These are phyloP conservation scores for Colletotrichum ledebouriae DNA, from an alignment of 2,329 filamentous ascomycete genomes.

Conservation along the genomic window DNA sequence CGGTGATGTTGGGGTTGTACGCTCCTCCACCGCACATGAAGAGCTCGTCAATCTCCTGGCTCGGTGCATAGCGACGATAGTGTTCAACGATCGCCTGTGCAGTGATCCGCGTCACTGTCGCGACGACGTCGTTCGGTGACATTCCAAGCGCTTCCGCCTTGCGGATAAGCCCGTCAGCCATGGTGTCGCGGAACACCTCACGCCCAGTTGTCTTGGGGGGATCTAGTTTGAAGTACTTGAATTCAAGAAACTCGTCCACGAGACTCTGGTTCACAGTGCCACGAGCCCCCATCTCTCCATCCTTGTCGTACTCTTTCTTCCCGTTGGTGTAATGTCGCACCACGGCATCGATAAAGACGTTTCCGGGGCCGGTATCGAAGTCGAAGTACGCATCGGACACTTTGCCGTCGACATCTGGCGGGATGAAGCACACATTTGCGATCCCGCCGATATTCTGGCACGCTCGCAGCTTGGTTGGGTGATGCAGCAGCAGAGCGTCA, in stretches of 20 bases:
- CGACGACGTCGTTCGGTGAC: no score
- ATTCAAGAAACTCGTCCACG: background rate
- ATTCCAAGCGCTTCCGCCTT: background rate
- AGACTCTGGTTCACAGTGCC: background rate
- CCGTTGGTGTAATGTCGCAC: constrained; percentile 53
- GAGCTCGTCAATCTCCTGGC: no score
- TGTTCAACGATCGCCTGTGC: no score
- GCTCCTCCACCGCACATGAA: no score
- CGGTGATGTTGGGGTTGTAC: background rate
- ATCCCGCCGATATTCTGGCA: constrained; percentile 74
- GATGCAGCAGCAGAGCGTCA: constrained; percentile 67
- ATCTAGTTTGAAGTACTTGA: background rate
- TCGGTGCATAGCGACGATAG: no score
- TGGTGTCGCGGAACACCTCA: background rate
- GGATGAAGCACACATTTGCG: constrained; percentile 72
- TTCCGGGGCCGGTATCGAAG: constrained; percentile 70
- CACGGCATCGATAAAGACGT: constrained; percentile 68
- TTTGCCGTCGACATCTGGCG: constrained; percentile 55
- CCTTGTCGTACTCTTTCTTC: background rate
- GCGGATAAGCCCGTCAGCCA: background rate
- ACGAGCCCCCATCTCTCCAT: background rate
- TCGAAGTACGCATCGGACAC: constrained; percentile 55
- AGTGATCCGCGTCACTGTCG: no score
- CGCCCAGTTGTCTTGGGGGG: background rate
- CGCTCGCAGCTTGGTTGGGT: constrained; percentile 68